phyloP scores from a whole-genome alignment of 768 basidiomycete species.

The Mycena indigotica region DNA sequence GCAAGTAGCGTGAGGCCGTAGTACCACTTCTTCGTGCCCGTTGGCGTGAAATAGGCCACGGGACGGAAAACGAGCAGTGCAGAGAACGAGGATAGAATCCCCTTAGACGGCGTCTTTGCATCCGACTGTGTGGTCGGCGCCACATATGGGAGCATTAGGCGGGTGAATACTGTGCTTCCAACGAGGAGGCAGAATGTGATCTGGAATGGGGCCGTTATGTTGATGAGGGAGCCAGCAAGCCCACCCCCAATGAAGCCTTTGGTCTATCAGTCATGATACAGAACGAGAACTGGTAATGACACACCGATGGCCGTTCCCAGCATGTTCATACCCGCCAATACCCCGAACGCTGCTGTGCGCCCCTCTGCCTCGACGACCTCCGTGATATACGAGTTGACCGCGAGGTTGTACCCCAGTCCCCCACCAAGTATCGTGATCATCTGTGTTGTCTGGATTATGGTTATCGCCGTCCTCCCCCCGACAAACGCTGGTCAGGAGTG shows the following conservation, averaged over 20 bases:
- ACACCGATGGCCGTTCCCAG: conserved; percentile 15
- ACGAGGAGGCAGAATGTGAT: conserved; percentile 22
- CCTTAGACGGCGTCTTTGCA: neutral
- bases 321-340: conserved; percentile 17
- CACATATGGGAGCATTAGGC: conserved; percentile 12
- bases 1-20: conserved; percentile 14
- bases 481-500: conserved; percentile 2
- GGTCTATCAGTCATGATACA: neutral
- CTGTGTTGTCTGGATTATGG: conserved; percentile 18
- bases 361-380: conserved; percentile 15
- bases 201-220: conserved; percentile 15
- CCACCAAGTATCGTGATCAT: conserved; percentile 19
- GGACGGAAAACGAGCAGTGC: conserved; percentile 16
- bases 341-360: conserved; percentile 18
- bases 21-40: conserved; percentile 1
- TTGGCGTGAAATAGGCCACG: neutral
- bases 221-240: conserved; percentile 6
- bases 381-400: conserved; percentile 19
- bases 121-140: conserved; percentile 1
- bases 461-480: conserved; percentile 16
- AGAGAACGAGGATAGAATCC: conserved; percentile 7
- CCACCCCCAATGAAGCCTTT: conserved; percentile 18
- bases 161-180: conserved; percentile 9
- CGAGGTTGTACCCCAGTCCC: conserved; percentile 14
- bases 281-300: neutral